Conservation (phyloP, 177 flowering plant species). For the Vitis hybrid region DNA sequence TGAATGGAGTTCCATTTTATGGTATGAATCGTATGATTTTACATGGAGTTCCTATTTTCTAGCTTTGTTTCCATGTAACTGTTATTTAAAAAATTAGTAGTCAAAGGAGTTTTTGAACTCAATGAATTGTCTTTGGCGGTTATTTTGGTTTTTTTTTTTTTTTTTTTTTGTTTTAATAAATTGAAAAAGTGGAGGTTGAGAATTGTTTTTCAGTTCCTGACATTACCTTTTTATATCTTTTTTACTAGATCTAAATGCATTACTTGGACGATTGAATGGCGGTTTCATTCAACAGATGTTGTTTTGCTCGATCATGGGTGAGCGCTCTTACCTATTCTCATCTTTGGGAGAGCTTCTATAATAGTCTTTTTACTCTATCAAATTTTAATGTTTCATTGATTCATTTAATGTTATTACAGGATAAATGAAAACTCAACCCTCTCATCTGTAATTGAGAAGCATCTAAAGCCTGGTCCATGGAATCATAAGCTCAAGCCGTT, state of each 20-base stretch:
- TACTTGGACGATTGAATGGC: slow-evolving; percentile 89
- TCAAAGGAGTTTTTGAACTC: too few species aligned
- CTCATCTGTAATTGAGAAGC: slow-evolving; percentile 56
- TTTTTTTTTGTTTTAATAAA: too few species aligned
- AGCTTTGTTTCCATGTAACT: too few species aligned
- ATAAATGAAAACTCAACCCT: slow-evolving; percentile 58
- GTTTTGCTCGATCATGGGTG: slow-evolving; percentile 74
- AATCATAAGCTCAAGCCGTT: slow-evolving; percentile 60
- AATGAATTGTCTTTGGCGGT: too few species aligned
- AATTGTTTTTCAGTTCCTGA: neutral
- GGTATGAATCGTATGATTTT: too few species aligned
- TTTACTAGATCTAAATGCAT: slow-evolving; percentile 35
- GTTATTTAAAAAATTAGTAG: too few species aligned
- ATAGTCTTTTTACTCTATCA: neutral
- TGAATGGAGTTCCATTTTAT: too few species aligned
- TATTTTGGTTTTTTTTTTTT: too few species aligned
- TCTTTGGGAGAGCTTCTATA: neutral
- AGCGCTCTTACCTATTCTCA: slow-evolving; percentile 18
- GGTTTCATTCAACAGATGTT: slow-evolving; percentile 76
- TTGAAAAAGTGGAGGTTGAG: too few species aligned
- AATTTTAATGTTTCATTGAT: neutral
- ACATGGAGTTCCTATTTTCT: too few species aligned
- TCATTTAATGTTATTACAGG: slow-evolving; percentile 37
- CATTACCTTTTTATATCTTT: neutral
- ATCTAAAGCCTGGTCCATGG: slow-evolving; percentile 72